Conservation (phyloP, 2,329 filamentous ascomycete genomes). For the Calonectria pteridis region DNA sequence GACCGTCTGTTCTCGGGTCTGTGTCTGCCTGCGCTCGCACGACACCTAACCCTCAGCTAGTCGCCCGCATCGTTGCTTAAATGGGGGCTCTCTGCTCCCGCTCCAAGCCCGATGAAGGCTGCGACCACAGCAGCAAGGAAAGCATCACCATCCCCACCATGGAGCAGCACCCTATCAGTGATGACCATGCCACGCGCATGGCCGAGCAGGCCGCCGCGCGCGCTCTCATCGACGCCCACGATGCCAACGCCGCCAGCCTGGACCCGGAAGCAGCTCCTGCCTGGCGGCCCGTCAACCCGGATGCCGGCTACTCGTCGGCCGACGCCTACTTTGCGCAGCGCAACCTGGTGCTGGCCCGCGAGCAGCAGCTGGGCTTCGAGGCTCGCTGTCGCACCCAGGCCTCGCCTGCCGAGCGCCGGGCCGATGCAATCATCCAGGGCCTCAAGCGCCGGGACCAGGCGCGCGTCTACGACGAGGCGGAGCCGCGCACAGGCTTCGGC, state of each 20-base stretch:
- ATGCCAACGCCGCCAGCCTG: slow-evolving; percentile 36
- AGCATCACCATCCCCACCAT: slow-evolving; percentile 21
- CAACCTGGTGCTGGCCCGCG: slow-evolving; percentile 44
- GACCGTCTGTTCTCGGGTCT: not conserved
- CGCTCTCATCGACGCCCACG: slow-evolving; percentile 42
- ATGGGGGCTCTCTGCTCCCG: slow-evolving; percentile 46
- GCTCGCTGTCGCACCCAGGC: slow-evolving; percentile 49
- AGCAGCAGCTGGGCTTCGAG: slow-evolving; percentile 57
- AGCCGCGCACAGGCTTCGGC: slow-evolving; percentile 51
- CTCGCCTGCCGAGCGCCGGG: slow-evolving; percentile 51
- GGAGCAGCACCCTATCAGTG: slow-evolving; percentile 1
- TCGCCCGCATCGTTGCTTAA: slow-evolving; percentile 24
- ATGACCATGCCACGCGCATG: slow-evolving; percentile 14
- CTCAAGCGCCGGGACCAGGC: slow-evolving; percentile 53
- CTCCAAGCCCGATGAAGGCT: slow-evolving; percentile 25
- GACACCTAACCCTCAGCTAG: not conserved
- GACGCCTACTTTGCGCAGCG: slow-evolving; percentile 51
- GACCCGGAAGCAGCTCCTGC: slow-evolving; percentile 7
- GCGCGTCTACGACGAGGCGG: slow-evolving; percentile 51
- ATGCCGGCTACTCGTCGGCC: slow-evolving; percentile 19
- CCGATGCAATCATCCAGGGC: slow-evolving; percentile 55
- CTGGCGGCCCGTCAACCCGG: not conserved
- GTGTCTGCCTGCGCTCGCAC: not conserved
- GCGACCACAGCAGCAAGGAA: slow-evolving; percentile 14
- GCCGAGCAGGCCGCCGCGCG: slow-evolving; percentile 40